Base-by-base conservation (phyloP, 2,329 filamentous ascomycete species). In the Arthrobotrys sphaeroides region DNA sequence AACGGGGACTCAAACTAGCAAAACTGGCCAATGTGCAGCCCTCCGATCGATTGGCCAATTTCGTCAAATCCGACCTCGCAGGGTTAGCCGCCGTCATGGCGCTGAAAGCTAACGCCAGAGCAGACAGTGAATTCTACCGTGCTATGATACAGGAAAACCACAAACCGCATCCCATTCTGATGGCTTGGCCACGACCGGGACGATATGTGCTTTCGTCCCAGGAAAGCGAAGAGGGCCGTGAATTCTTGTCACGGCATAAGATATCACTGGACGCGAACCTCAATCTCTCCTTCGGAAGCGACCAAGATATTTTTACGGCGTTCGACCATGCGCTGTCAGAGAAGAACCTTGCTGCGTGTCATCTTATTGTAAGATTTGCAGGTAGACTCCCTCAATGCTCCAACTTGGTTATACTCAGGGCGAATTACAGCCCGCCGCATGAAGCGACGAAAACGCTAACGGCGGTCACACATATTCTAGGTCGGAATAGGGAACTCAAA, bases 1-100 rank as follows among this genome's bases (percentile, higher is more conserved):
- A 67, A 33, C 31, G 62, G 13, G 62, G 62, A 1, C 49, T 67
- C 0, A 67, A 67, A 18, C 24, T 67, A 10, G 62, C 62, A 24
- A 67, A 67, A 13, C 12, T 26, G 5, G 36, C 47, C n/a, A 47
- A 40, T 20, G 5, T 31, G 10, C n/a, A 28, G 7, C 16, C 38
- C 3, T 13, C n/a, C 2, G 38, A 67, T 36, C 24, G 5, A 16
- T 26, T 67, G 4, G 36, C 16, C n/a, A n/a, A 13, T n/a, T 67
- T 49, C 22, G 36, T 38, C 5, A 43, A 24, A 55, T 55, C 62
- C 1, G 62, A 67, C 24, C 33, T 67, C 10, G 62, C 62, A n/a
- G 62, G 45, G 9, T 16, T 67, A 10, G 62, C 62, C 1, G 31
- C 47, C 5, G 13, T 24, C 18, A 67, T 67, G 9, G 10, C 12